A percentile compares a stretch with the other conserved stretches of the same genome.
Evolutionary conservation across 306 rosid species (phyloP).

Genomic region (Trifolium subterraneum): DNA sequence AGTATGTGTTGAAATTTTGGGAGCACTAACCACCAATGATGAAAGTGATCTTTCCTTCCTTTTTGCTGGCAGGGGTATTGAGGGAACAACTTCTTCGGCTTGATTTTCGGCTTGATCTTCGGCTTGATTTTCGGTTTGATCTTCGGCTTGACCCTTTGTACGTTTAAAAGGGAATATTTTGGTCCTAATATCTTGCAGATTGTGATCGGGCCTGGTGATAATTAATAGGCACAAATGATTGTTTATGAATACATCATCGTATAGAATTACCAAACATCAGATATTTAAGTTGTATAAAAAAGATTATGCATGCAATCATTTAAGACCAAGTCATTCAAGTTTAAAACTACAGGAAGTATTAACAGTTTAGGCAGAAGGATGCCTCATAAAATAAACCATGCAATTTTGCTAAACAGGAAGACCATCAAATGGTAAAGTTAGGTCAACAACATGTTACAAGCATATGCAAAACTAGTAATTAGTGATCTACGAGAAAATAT

Average conservation of each 20-base stretch:
- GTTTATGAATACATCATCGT: slow-evolving; percentile 21
- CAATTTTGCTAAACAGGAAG: slow-evolving; percentile 10
- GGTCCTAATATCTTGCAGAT: slow-evolving; percentile 91
- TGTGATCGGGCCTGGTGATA: slow-evolving; percentile 93
- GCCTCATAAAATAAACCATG: background rate
- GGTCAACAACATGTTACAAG: slow-evolving; percentile 21
- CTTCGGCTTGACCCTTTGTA: slow-evolving; percentile 64
- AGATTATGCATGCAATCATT: slow-evolving; percentile 25
- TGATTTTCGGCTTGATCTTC: slow-evolving; percentile 40
- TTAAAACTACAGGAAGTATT: background rate
- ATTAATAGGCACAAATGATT: slow-evolving; percentile 32
- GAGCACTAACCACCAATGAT: slow-evolving; percentile 88
- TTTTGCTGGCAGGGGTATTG: slow-evolving; percentile 69
- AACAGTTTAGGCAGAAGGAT: no score
- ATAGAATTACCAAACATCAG: slow-evolving; percentile 18
- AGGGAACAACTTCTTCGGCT: slow-evolving; percentile 61
- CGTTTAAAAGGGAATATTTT: slow-evolving; percentile 78
- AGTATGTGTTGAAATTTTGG: slow-evolving; percentile 75
- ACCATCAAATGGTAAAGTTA: slow-evolving; percentile 1
- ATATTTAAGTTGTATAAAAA: slow-evolving; percentile 2
- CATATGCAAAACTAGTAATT: slow-evolving; percentile 10
- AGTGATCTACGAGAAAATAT: background rate
- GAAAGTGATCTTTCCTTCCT: slow-evolving; percentile 98
- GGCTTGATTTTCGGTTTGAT: slow-evolving; percentile 35
- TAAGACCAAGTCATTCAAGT: slow-evolving; percentile 22